A percentile compares a stretch with the other conserved stretches of the same genome.
Evolutionary conservation across 2,329 filamentous ascomycete species (phyloP).

Genomic region (Aureobasidium mangrovei): DNA sequence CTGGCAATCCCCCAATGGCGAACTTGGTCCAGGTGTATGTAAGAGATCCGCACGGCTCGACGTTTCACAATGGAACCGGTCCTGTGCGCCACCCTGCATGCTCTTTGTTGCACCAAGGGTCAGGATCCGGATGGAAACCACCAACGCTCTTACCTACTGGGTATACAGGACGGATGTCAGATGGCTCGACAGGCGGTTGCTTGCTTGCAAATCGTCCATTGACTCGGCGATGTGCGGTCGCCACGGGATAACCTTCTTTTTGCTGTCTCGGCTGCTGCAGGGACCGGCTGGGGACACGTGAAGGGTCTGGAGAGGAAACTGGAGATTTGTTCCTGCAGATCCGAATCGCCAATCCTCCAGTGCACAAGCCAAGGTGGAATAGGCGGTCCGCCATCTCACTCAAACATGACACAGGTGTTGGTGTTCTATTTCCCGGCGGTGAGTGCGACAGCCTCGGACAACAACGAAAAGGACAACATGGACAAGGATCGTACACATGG

Average conservation of each 20-base stretch:
- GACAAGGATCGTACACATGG: not conserved
- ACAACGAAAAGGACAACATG: not conserved
- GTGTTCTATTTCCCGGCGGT: not conserved
- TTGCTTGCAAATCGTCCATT: not conserved
- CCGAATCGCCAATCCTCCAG: not conserved
- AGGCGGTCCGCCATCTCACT: not conserved
- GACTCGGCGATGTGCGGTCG: not conserved
- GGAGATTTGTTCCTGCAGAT: constrained; percentile 4
- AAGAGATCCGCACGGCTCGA: constrained; percentile 9
- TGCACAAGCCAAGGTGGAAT: not conserved
- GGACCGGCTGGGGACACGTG: not conserved
- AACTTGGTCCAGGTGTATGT: constrained; percentile 2
- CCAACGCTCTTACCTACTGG: constrained; percentile 7
- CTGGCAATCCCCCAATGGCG: not conserved
- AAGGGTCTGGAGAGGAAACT: constrained; percentile 7
- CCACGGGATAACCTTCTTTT: constrained; percentile 4
- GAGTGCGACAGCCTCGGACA: not conserved
- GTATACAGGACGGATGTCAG: not conserved
- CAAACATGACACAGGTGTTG: constrained; percentile 1
- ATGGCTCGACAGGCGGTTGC: not conserved
- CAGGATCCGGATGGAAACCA: not conserved
- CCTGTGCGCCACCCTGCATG: constrained; percentile 9
- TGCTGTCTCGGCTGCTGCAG: constrained; percentile 7
- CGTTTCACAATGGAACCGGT: constrained; percentile 11
- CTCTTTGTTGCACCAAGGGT: not conserved